Conservation (phyloP, 2,329 filamentous ascomycete species). For the Aspergillus sp. region DNA sequence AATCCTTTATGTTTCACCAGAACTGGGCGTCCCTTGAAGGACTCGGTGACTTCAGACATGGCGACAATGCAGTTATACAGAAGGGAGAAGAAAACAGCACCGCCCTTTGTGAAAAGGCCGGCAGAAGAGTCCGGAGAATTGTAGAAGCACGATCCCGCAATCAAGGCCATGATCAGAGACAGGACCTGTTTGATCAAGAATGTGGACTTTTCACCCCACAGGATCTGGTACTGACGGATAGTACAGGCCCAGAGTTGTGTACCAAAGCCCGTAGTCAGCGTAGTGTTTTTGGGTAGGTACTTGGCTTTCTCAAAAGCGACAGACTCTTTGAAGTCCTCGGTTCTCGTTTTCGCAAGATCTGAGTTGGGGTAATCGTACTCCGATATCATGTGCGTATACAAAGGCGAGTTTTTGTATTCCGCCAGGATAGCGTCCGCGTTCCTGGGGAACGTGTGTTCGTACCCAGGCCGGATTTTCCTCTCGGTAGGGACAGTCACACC, state of each 20-base stretch:
- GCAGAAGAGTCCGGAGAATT: slow-evolving; percentile 56
- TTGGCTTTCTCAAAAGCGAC: slow-evolving; percentile 56
- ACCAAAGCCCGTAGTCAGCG: slow-evolving; percentile 54
- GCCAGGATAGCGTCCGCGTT: slow-evolving; percentile 43
- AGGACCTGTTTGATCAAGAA: slow-evolving; percentile 62
- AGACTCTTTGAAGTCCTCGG: slow-evolving; percentile 53
- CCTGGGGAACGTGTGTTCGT: slow-evolving; percentile 42
- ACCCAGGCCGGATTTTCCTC: slow-evolving; percentile 41
- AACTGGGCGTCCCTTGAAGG: slow-evolving; percentile 59
- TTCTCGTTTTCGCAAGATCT: slow-evolving; percentile 48
- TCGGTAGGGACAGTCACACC: slow-evolving; percentile 60
- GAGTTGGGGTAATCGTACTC: slow-evolving; percentile 59
- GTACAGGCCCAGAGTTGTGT: slow-evolving; percentile 58
- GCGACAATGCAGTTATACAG: slow-evolving; percentile 60
- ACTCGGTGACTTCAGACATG: slow-evolving; percentile 64
- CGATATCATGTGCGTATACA: slow-evolving; percentile 50
- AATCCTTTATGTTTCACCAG: slow-evolving; percentile 58
- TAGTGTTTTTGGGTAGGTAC: slow-evolving; percentile 51
- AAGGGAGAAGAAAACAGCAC: slow-evolving; percentile 62
- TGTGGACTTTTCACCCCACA: slow-evolving; percentile 63
- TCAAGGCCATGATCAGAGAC: slow-evolving; percentile 58
- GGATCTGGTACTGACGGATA: slow-evolving; percentile 61
- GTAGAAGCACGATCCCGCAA: slow-evolving; percentile 67
- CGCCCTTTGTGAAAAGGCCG: slow-evolving; percentile 63
- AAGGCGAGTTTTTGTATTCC: slow-evolving; percentile 52